A percentile compares a stretch with the other conserved stretches of the same genome.
These are phyloP conservation scores for Gamarada debralockiae DNA, from an alignment of 495 filamentous ascomycete genomes.

Conservation along the genomic window DNA sequence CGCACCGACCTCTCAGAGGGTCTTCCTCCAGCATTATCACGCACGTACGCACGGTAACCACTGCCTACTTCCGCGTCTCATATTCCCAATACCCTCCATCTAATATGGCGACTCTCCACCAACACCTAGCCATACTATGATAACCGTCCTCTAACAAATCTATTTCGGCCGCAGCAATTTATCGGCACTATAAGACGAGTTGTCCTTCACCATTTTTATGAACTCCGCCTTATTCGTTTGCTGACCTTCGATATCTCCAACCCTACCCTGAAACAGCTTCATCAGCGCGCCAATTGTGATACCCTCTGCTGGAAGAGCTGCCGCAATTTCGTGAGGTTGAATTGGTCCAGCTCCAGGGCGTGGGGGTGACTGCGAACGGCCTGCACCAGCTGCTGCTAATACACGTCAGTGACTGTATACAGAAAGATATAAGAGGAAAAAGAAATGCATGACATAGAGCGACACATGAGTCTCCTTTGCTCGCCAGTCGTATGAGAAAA, in stretches of 20 bases:
- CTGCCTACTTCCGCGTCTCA: too few relatives aligned
- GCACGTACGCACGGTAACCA: too few relatives aligned
- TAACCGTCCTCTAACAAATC: too few relatives aligned
- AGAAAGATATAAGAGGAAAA: too few relatives aligned
- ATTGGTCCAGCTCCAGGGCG: constrained; percentile 36
- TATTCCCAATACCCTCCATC: too few relatives aligned
- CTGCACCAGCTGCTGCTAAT: background rate
- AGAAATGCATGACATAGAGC: too few relatives aligned
- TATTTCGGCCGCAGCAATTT: constrained; percentile 37
- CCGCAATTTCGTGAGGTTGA: constrained; percentile 66
- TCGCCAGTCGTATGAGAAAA: too few relatives aligned
- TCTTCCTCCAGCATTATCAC: too few relatives aligned
- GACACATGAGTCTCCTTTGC: too few relatives aligned
- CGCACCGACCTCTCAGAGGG: too few relatives aligned
- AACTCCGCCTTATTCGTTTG: constrained; percentile 39
- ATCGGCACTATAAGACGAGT: constrained; percentile 38
- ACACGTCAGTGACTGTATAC: background rate
- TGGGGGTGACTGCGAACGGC: background rate
- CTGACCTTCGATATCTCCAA: constrained; percentile 40
- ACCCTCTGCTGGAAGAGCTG: constrained; percentile 52
- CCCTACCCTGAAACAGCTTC: constrained; percentile 54
- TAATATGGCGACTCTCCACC: too few relatives aligned
- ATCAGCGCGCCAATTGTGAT: constrained; percentile 61
- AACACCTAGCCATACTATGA: too few relatives aligned
- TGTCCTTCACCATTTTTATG: constrained; percentile 50